These are phyloP conservation scores for Astrephomene gubernaculifera DNA, from an alignment of 139 green algal species.

Conservation along the genomic window DNA sequence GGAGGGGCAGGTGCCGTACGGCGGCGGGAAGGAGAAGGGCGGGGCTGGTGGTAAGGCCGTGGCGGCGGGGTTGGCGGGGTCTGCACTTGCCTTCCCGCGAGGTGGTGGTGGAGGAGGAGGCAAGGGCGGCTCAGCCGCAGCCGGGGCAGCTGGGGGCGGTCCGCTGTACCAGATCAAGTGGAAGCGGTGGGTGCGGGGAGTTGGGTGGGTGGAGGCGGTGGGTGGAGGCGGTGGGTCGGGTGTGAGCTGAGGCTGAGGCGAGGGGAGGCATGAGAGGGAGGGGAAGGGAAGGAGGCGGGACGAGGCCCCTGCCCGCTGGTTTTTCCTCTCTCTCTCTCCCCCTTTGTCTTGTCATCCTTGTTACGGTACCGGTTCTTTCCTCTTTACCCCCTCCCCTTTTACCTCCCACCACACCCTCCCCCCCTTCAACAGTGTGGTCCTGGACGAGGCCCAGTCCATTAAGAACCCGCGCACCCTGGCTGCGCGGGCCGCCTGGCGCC, in stretches of 20 bases:
- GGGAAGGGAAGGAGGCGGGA: too few species aligned
- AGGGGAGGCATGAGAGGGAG: too few species aligned
- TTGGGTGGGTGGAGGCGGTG: too few species aligned
- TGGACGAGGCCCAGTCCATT: constrained; percentile 96
- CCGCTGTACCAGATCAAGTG: constrained; percentile 73
- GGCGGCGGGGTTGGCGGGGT: not conserved
- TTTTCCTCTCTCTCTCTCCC: too few species aligned
- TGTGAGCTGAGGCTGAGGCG: too few species aligned
- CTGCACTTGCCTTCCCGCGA: too few species aligned
- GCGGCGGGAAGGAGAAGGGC: not conserved
- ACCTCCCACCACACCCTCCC: not conserved
- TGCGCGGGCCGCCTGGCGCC: constrained; percentile 72
- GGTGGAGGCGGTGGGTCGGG: too few species aligned
- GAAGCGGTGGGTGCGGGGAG: constrained; percentile 51
- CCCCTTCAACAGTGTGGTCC: constrained; percentile 72
- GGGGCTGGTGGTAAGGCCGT: not conserved
- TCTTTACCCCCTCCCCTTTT: not conserved
- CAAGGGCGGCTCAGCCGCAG: too few species aligned
- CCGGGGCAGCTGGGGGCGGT: not conserved
- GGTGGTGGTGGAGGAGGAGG: too few species aligned
- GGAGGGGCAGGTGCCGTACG: not conserved
- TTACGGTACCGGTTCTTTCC: too few species aligned
- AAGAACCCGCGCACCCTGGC: constrained; percentile 89
- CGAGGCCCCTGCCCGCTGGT: too few species aligned
- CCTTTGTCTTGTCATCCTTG: too few species aligned